A percentile compares a stretch with the other conserved stretches of the same genome.
phyloP scores from a whole-genome alignment of 1,139 yeast species.

The Diutina sp. region DNA sequence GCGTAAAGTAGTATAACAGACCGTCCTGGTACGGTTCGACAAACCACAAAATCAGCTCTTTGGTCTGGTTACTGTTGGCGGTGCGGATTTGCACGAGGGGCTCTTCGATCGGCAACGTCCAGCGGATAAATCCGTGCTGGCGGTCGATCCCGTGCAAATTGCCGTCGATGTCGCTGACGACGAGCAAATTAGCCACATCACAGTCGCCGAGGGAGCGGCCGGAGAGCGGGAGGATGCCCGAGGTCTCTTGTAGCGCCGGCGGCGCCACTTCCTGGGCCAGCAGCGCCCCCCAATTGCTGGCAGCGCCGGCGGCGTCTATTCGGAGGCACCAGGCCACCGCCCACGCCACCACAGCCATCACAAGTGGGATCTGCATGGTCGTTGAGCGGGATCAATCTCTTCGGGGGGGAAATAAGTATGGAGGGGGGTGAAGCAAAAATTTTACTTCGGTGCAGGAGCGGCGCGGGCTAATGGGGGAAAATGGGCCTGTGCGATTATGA shows the following conservation, averaged over 20 bases:
- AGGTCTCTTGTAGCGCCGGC: not conserved
- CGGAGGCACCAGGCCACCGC: not conserved
- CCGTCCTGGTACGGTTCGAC: constrained; percentile 92
- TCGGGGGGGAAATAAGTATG: not conserved
- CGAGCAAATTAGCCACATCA: constrained; percentile 23
- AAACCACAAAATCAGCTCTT: constrained; percentile 45
- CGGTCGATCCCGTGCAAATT: constrained; percentile 74
- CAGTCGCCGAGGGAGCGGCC: not conserved
- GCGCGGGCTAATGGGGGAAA: not conserved
- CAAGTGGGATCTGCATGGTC: not conserved
- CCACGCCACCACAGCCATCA: not conserved
- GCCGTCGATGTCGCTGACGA: constrained; percentile 83
- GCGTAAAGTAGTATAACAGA: constrained; percentile 72
- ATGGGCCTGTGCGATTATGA: not conserved
- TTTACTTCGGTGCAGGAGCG: not conserved
- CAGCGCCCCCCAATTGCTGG: not conserved
- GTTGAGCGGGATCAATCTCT: not conserved
- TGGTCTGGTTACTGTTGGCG: constrained; percentile 11
- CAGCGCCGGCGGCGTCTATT: not conserved
- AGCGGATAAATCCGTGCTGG: constrained; percentile 58
- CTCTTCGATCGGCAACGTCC: constrained; percentile 56
- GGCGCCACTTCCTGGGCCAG: not conserved
- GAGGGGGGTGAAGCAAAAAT: not conserved
- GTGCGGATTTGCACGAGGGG: constrained; percentile 37
- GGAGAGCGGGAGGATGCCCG: not conserved